A percentile compares a stretch with the other conserved stretches of the same genome.
These are phyloP conservation scores for Sporisorium graminicola DNA, from an alignment of 1,284 basidiomycete genomes.

Conservation along the genomic window DNA sequence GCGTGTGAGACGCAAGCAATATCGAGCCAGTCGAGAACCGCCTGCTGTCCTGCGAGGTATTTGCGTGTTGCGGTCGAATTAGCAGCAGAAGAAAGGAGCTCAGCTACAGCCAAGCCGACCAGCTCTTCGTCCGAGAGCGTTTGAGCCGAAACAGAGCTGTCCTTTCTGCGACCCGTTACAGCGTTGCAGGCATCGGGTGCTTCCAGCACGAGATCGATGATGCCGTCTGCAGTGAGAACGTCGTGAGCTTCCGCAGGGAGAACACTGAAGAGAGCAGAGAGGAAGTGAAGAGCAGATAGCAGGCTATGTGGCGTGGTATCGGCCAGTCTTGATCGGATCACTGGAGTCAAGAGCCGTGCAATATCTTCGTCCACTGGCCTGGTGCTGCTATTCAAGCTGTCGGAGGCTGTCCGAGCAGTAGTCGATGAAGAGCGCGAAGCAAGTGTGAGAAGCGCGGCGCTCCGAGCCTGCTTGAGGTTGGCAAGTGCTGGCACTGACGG, in stretches of 20 bases:
- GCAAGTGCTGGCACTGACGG: background rate
- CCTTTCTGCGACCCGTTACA: background rate
- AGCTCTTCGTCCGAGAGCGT: slow-evolving; percentile 22
- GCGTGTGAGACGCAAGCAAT: slow-evolving; percentile 21
- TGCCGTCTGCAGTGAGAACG: slow-evolving; percentile 34
- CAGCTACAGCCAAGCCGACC: slow-evolving; percentile 29
- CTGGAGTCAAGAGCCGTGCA: slow-evolving; percentile 33
- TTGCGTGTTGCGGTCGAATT: slow-evolving; percentile 30
- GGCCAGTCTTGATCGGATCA: slow-evolving; percentile 38
- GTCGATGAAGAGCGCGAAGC: slow-evolving; percentile 36
- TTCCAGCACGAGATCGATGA: slow-evolving; percentile 37
- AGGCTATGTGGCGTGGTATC: slow-evolving; percentile 43
- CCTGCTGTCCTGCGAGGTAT: slow-evolving; percentile 36
- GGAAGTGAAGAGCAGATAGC: slow-evolving; percentile 37
- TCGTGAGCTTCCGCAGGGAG: slow-evolving; percentile 31
- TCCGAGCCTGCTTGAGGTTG: slow-evolving; percentile 28
- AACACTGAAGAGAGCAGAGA: slow-evolving; percentile 42
- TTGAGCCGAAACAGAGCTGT: background rate
- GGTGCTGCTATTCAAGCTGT: background rate
- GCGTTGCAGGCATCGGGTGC: slow-evolving; percentile 37
- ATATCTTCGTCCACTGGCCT: slow-evolving; percentile 30
- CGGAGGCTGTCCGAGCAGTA: slow-evolving; percentile 2
- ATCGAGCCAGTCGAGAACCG: slow-evolving; percentile 48
- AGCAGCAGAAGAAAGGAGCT: slow-evolving; percentile 42
- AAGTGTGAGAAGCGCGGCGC: slow-evolving; percentile 31